A percentile compares a stretch with the other conserved stretches of the same genome.
Evolutionary conservation across 176 grass and related monocot species (phyloP).

Genomic region (Musa beccarii): DNA sequence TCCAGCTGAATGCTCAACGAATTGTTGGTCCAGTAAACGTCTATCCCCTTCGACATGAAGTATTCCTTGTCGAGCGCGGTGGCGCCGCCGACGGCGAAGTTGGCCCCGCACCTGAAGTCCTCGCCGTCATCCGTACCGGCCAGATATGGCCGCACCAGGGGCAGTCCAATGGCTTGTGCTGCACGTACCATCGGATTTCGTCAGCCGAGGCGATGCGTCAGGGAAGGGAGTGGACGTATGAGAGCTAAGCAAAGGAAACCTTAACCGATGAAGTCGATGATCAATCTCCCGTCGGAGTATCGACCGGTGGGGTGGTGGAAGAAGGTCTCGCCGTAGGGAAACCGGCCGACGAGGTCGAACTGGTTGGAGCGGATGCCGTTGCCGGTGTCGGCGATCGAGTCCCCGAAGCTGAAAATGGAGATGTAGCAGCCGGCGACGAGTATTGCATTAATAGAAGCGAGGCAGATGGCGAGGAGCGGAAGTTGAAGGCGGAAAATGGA

Average conservation of each 20-base stretch:
- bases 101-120: slow-evolving; percentile 52
- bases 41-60: slow-evolving; percentile 49
- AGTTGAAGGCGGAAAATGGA: background rate
- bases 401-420: slow-evolving; percentile 64
- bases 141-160: slow-evolving; percentile 36
- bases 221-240: background rate
- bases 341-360: slow-evolving; percentile 22
- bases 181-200: background rate
- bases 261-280: slow-evolving; percentile 63
- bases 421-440: slow-evolving; percentile 28
- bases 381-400: slow-evolving; percentile 72
- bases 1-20: slow-evolving; percentile 54
- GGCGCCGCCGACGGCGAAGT: slow-evolving; percentile 75
- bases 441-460: background rate
- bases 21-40: slow-evolving; percentile 26
- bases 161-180: slow-evolving; percentile 26
- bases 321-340: slow-evolving; percentile 67
- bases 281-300: slow-evolving; percentile 54
- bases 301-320: slow-evolving; percentile 62
- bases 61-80: slow-evolving; percentile 48
- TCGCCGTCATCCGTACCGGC: slow-evolving; percentile 11
- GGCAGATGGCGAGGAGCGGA: background rate
- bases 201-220: background rate
- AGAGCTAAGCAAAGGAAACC: background rate
- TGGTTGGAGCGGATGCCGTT: slow-evolving; percentile 40